Base-by-base conservation (phyloP, 768 basidiomycete genomes). In the Podaxis sp. region DNA sequence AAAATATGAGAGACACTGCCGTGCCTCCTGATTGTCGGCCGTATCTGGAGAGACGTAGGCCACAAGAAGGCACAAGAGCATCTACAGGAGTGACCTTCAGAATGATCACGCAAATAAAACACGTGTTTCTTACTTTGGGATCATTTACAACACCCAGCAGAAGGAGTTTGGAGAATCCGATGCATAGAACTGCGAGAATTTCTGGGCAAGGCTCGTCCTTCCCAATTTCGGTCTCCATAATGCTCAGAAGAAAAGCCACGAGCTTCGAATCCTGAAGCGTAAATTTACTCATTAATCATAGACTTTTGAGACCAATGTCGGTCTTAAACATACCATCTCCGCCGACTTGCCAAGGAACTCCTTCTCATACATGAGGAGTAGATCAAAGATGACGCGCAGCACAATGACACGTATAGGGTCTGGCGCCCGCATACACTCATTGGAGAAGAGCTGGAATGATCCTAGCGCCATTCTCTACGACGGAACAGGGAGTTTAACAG, bases 1-100 rank as follows among this genome's bases (percentile, higher is more conserved):
- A 80, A 98, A 98, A 71, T 97, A 98, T 4, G 93, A 87, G 13
- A 99, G 77, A 68, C 94, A 98, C 72, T 98, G 96, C 47, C 93
- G 82, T 16, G 98, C 78, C 64, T 91, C 85, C 64, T 90, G 88
- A 68, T 97, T 98, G 25, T 87, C 83, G 9, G 77, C 81, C 0
- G 95, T 97, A 48, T 89, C 85, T 0, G 94, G 92, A 0, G 93
- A 92, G 58, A 98, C 83, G 71, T 95, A 99, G 18, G 87, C 80
- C 18, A 82, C 61, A 1, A 79, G 70, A 10, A 83, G 71, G 61
- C 73, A 76, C 28, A 72, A 70, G 23, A 79, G 58, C n/a, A 76
- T 74, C 78, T 79, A 57, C 32, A 18, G 42, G 18, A n/a, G 14
- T 14, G 16, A 16, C 18, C 18, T 18, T 44, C 42, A 18, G n/a